These are phyloP conservation scores for Elsinoe australis DNA, from an alignment of 2,329 filamentous ascomycete genomes.

Conservation along the genomic window DNA sequence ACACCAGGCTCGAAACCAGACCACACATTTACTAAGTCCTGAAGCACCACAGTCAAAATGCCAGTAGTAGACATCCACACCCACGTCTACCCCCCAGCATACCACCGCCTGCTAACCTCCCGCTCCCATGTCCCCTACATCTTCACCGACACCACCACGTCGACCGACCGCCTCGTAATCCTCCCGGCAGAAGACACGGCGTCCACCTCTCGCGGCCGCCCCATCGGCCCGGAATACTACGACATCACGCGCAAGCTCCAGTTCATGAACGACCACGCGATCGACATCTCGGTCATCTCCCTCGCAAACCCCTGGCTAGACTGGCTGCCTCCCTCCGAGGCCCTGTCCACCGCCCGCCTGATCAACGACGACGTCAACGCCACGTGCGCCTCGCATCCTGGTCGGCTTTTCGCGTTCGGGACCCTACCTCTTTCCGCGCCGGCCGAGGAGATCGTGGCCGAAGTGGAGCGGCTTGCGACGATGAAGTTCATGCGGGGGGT, in stretches of 20 bases:
- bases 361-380: constrained; percentile 72
- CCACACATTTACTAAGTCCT: too few relatives aligned
- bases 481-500: constrained; percentile 71
- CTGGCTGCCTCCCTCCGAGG: constrained; percentile 59
- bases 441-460: constrained; percentile 50
- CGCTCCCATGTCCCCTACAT: constrained; percentile 62
- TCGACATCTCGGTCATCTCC: constrained; percentile 76
- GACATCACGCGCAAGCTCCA: constrained; percentile 70
- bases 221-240: constrained; percentile 75
- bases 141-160: constrained; percentile 43
- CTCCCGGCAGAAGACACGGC: constrained; percentile 44
- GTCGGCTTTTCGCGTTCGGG: constrained; percentile 73
- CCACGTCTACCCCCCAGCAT: constrained; percentile 55
- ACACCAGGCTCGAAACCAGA: too few relatives aligned
- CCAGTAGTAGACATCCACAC: constrained; percentile 53
- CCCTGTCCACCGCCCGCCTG: constrained; percentile 53
- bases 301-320: constrained; percentile 93
- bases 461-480: constrained; percentile 55
- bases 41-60: constrained; percentile 22
- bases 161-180: constrained; percentile 55
- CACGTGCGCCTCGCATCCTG: constrained; percentile 59
- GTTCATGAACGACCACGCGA: constrained; percentile 81
- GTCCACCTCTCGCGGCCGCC: constrained; percentile 57
- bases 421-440: constrained; percentile 69
- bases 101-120: constrained; percentile 50